Conservation (phyloP, 352 stramenopile genomes). For the Plasmopara viticola region DNA sequence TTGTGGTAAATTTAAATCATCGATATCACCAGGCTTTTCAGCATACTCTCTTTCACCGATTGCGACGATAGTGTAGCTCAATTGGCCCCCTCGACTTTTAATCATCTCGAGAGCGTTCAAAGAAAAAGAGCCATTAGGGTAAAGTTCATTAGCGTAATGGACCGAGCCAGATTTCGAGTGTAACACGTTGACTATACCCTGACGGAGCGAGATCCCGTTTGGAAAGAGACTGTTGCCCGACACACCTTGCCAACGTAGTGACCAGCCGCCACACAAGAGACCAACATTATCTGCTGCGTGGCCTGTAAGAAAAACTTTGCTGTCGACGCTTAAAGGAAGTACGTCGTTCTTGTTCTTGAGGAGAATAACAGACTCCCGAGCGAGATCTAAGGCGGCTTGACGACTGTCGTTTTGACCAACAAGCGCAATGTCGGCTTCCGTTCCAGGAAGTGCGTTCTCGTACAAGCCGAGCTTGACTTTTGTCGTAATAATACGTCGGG, state of each 20-base stretch:
- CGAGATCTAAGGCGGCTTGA: slow-evolving; percentile 51
- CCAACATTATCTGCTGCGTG: slow-evolving; percentile 64
- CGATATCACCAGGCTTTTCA: slow-evolving; percentile 84
- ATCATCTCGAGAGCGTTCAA: slow-evolving; percentile 36
- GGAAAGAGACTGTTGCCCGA: slow-evolving; percentile 56
- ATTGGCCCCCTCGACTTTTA: slow-evolving; percentile 13
- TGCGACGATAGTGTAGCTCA: slow-evolving; percentile 56
- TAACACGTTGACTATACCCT: slow-evolving; percentile 41
- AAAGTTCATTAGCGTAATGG: slow-evolving; percentile 48
- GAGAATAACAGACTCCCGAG: slow-evolving; percentile 78
- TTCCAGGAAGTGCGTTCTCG: slow-evolving; percentile 50
- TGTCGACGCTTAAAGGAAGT: slow-evolving; percentile 37
- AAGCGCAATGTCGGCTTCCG: slow-evolving; percentile 26
- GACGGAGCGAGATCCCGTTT: slow-evolving; percentile 55
- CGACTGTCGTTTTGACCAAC: slow-evolving; percentile 53
- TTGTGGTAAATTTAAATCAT: slow-evolving; percentile 61
- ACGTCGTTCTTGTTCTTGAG: slow-evolving; percentile 68
- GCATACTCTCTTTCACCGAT: slow-evolving; percentile 79
- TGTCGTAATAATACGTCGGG: slow-evolving; percentile 54
- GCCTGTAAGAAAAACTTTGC: slow-evolving; percentile 61
- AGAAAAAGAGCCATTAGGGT: slow-evolving; percentile 48
- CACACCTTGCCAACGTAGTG: slow-evolving; percentile 82
- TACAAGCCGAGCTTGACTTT: slow-evolving; percentile 75
- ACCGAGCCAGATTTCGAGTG: slow-evolving; percentile 11
- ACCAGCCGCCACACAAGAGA: slow-evolving; percentile 75